Percentiles rank a stretch among this genome's conserved stretches.
phyloP scores from a whole-genome alignment of 768 basidiomycete species.

The Imleria badia region DNA sequence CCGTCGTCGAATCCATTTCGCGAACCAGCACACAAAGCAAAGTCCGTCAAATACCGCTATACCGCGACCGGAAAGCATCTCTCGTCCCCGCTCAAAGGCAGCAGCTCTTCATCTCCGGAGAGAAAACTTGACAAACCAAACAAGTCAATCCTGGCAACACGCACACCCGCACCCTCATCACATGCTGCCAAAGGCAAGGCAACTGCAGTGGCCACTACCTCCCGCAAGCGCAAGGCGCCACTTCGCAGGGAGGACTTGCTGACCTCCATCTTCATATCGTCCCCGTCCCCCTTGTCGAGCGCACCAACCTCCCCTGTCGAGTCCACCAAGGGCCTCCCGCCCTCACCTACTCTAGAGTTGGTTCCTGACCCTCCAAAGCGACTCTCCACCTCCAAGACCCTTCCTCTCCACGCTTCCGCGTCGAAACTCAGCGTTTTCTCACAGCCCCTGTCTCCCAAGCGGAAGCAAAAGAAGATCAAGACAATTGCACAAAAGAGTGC shows the following conservation, averaged over 20 bases:
- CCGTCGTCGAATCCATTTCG: slow-evolving; percentile 23
- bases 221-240: slow-evolving; percentile 30
- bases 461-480: slow-evolving; percentile 20
- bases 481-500: background rate
- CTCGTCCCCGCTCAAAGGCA: slow-evolving; percentile 34
- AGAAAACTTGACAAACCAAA: slow-evolving; percentile 12
- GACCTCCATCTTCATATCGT: slow-evolving; percentile 10
- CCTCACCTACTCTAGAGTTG: slow-evolving; percentile 8
- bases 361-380: slow-evolving; percentile 3
- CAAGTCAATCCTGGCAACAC: background rate
- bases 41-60: slow-evolving; percentile 34
- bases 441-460: slow-evolving; percentile 21
- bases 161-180: slow-evolving; percentile 13
- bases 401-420: slow-evolving; percentile 10
- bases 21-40: slow-evolving; percentile 23
- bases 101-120: slow-evolving; percentile 33
- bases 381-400: slow-evolving; percentile 7
- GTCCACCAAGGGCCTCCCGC: slow-evolving; percentile 17
- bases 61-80: slow-evolving; percentile 33
- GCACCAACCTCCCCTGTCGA: slow-evolving; percentile 16
- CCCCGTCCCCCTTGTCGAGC: slow-evolving; percentile 30
- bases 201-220: slow-evolving; percentile 11
- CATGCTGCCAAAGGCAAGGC: slow-evolving; percentile 12
- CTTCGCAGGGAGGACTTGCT: slow-evolving; percentile 10
- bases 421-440: slow-evolving; percentile 15